Evolutionary conservation across 1,139 yeast species (phyloP).

Genomic region (Saccharomycopsis hybrid): DNA sequence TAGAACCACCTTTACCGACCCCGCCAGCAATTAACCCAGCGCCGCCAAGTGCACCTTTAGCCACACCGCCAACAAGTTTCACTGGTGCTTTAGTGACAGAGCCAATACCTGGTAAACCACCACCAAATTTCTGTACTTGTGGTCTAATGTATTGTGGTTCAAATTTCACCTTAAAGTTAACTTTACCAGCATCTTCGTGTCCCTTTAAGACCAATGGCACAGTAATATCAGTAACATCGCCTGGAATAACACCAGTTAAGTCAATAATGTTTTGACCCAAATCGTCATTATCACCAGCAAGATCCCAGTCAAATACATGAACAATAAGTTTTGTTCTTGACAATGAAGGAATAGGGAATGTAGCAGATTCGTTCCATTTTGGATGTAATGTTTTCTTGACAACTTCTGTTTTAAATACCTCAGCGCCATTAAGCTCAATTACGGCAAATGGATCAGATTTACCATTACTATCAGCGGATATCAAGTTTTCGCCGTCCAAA

Average conservation of each 20-base stretch:
- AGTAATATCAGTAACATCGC: constrained; percentile 33
- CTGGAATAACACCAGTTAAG: constrained; percentile 41
- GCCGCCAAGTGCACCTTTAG: constrained; percentile 29
- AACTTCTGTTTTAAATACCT: constrained; percentile 50
- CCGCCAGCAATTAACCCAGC: constrained; percentile 39
- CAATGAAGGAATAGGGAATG: constrained; percentile 60
- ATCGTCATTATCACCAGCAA: constrained; percentile 58
- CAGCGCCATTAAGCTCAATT: constrained; percentile 46
- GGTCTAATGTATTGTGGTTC: constrained; percentile 66
- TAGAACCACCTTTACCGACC: constrained; percentile 39
- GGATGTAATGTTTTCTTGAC: constrained; percentile 65
- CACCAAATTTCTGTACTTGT: constrained; percentile 34
- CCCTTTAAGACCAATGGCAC: constrained; percentile 50
- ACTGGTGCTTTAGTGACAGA: constrained; percentile 29
- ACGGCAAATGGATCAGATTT: constrained; percentile 65
- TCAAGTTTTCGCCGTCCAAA: constrained; percentile 45
- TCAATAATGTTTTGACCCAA: constrained; percentile 50
- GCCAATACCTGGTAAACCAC: constrained; percentile 29
- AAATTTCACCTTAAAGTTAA: constrained; percentile 48
- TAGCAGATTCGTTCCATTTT: constrained; percentile 56
- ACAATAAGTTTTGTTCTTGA: constrained; percentile 43
- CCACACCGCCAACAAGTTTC: constrained; percentile 24
- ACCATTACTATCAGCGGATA: constrained; percentile 65
- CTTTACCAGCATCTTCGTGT: constrained; percentile 35
- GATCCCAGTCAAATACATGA: constrained; percentile 69